Conservation (phyloP, 306 rosid species). For the Potentilla sterilis region DNA sequence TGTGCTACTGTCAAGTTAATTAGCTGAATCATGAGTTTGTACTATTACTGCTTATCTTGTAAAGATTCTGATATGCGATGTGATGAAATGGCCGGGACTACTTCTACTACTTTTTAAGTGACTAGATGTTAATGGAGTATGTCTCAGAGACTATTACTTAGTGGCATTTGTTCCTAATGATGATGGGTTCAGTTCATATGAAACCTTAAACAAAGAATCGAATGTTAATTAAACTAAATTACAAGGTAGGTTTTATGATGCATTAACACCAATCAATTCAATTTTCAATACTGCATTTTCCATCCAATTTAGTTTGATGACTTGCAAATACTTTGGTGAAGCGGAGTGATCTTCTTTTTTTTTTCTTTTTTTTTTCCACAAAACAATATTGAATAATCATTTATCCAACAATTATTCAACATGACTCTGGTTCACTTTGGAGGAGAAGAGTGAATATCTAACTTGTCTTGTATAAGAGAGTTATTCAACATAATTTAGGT, state of each 20-base stretch:
- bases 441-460: too few relatives aligned
- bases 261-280: not conserved
- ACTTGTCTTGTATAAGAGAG: too few relatives aligned
- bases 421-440: too few relatives aligned
- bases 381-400: too few relatives aligned
- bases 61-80: conserved; percentile 11
- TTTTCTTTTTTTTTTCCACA: too few relatives aligned
- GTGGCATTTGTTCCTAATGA: not conserved
- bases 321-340: too few relatives aligned
- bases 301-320: not conserved
- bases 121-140: not conserved
- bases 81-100: conserved; percentile 6
- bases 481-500: too few relatives aligned
- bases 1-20: not conserved
- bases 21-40: conserved; percentile 8
- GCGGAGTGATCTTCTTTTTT: too few relatives aligned
- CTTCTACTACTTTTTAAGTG: not conserved
- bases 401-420: too few relatives aligned
- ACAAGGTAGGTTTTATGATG: not conserved
- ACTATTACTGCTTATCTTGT: not conserved
- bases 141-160: not conserved
- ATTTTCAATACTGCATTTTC: not conserved
- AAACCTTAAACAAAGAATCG: not conserved
- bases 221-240: not conserved
- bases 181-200: not conserved